Conservation (phyloP, 345 rosid genomes). For the Citrus glauca region DNA sequence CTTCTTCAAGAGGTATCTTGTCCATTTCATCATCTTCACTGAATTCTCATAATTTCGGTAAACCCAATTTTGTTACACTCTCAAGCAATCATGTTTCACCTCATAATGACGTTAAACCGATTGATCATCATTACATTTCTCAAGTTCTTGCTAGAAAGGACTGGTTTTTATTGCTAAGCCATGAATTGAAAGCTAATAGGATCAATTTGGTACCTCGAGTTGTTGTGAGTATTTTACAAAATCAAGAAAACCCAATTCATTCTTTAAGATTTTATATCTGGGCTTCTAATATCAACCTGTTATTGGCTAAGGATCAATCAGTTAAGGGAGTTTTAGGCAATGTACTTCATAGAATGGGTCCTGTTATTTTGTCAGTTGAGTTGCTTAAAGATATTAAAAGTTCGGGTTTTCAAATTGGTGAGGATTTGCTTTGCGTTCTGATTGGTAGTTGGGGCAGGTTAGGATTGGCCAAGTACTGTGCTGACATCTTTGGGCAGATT, state of each 20-base stretch:
- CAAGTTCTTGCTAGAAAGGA: slow-evolving; percentile 59
- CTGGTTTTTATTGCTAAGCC: slow-evolving; percentile 67
- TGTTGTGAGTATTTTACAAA: slow-evolving; percentile 63
- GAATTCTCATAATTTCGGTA: neutral
- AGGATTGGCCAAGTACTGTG: slow-evolving; percentile 81
- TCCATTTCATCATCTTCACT: neutral
- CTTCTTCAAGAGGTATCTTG: slow-evolving; percentile 28
- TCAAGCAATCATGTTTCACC: slow-evolving; percentile 14
- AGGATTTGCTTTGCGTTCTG: slow-evolving; percentile 70
- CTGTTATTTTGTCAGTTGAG: slow-evolving; percentile 66
- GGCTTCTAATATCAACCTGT: slow-evolving; percentile 51
- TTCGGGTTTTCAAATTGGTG: slow-evolving; percentile 55
- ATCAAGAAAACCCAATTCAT: slow-evolving; percentile 63
- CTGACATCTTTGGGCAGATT: slow-evolving; percentile 76
- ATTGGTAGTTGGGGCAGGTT: slow-evolving; percentile 89
- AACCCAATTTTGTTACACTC: neutral
- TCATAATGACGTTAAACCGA: slow-evolving; percentile 9
- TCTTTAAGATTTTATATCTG: slow-evolving; percentile 72
- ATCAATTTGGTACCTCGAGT: slow-evolving; percentile 47
- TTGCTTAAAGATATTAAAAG: slow-evolving; percentile 54
- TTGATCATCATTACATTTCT: slow-evolving; percentile 52
- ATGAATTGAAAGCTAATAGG: slow-evolving; percentile 53
- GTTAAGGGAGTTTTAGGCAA: slow-evolving; percentile 48
- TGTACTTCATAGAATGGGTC: slow-evolving; percentile 56
- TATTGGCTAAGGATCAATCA: slow-evolving; percentile 49